phyloP scores from a whole-genome alignment of 1,284 basidiomycete genomes.

The Paramarasmius palmivorus region DNA sequence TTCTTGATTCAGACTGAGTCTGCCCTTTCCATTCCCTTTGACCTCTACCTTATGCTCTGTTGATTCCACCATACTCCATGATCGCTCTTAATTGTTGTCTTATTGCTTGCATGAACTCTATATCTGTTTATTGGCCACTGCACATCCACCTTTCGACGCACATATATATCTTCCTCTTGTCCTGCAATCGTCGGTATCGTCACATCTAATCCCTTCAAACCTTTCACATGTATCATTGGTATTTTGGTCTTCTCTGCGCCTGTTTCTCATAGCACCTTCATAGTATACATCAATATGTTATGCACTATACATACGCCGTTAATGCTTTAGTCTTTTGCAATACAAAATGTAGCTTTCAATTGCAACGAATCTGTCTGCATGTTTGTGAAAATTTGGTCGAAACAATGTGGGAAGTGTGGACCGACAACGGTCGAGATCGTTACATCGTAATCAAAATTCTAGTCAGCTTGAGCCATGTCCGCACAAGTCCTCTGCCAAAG shows the following conservation, averaged over 20 bases:
- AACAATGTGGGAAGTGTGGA: no score
- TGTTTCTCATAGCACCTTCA: slow-evolving; percentile 1
- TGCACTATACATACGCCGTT: neutral
- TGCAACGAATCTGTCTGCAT: no score
- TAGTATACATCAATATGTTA: slow-evolving; percentile 9
- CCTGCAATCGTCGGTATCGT: slow-evolving; percentile 6
- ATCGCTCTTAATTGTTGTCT: slow-evolving; percentile 27
- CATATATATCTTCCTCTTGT: slow-evolving; percentile 15
- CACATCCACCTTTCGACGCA: slow-evolving; percentile 7
- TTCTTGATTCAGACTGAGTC: slow-evolving; percentile 1
- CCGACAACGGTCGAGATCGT: no score
- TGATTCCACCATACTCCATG: slow-evolving; percentile 5
- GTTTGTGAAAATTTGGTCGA: no score
- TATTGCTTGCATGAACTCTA: slow-evolving; percentile 32
- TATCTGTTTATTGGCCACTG: slow-evolving; percentile 19
- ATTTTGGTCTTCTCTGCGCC: slow-evolving; percentile 3
- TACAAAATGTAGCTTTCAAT: no score
- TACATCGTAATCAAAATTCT: neutral
- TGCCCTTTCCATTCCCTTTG: neutral
- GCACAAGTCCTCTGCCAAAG: slow-evolving; percentile 62
- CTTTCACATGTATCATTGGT: slow-evolving; percentile 17
- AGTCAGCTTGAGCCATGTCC: slow-evolving; percentile 19
- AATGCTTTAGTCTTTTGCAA: no score
- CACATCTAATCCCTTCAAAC: slow-evolving; percentile 16
- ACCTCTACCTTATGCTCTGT: slow-evolving; percentile 3